Evolutionary conservation across 805 yeast genomes (phyloP).

Genomic region (Pichia kluyveri): DNA sequence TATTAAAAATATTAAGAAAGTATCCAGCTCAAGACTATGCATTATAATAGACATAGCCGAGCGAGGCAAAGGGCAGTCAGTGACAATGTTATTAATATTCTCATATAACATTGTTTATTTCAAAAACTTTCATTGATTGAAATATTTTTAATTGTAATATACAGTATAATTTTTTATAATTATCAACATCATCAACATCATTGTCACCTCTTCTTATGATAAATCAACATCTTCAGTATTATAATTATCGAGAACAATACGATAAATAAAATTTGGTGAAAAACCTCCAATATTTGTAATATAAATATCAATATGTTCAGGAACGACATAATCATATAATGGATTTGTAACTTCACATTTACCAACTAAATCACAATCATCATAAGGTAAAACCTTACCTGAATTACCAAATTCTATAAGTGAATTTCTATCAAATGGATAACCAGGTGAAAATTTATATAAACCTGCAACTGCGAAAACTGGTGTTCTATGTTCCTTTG

Average conservation of each 20-base stretch:
- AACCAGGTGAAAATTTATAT: conserved; percentile 84
- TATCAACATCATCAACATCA: conserved; percentile 11
- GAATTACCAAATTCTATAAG: conserved; percentile 88
- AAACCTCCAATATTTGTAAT: conserved; percentile 95
- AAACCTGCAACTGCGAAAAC: conserved; percentile 93
- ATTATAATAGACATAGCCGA: conserved; percentile 32
- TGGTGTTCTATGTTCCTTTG: conserved; percentile 91
- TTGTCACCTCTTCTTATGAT: conserved; percentile 16
- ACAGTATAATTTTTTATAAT: background rate
- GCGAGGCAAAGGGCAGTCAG: conserved; percentile 55
- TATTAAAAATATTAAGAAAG: conserved; percentile 7
- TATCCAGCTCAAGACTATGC: conserved; percentile 57
- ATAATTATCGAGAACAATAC: conserved; percentile 92
- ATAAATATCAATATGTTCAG: conserved; percentile 88
- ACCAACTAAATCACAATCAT: conserved; percentile 59
- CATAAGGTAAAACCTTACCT: conserved; percentile 76
- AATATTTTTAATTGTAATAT: background rate
- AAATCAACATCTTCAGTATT: conserved; percentile 71
- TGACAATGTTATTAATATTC: too few relatives aligned
- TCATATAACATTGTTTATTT: too few relatives aligned
- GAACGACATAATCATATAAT: conserved; percentile 81
- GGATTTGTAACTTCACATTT: conserved; percentile 81
- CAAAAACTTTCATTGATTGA: background rate
- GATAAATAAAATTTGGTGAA: conserved; percentile 91
- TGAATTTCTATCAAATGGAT: conserved; percentile 80